Evolutionary conservation across 768 basidiomycete species (phyloP).

Genomic region (Pleurotus ostreatus): DNA sequence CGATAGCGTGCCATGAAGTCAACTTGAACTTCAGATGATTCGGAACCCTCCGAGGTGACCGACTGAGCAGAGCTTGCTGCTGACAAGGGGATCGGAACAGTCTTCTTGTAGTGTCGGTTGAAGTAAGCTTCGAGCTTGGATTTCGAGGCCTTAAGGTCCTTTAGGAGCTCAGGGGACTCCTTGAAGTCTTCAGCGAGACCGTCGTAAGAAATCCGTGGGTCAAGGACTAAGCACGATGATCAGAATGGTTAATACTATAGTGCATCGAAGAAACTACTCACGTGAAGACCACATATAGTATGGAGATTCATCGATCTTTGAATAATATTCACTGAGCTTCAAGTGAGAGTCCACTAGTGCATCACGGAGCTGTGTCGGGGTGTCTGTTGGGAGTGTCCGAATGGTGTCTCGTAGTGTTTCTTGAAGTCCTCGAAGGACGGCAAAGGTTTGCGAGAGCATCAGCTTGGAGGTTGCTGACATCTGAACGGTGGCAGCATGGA

Average conservation of each 20-base stretch:
- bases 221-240: constrained; percentile 21
- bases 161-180: constrained; percentile 15
- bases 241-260: neutral
- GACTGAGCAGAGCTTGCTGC: too few species aligned
- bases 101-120: too few species aligned
- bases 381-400: neutral
- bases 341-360: too few species aligned
- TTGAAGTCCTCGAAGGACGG: neutral
- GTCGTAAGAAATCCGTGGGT: constrained; percentile 25
- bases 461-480: neutral
- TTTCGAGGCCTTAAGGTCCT: constrained; percentile 11
- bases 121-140: too few species aligned
- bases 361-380: too few species aligned
- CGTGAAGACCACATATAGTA: too few species aligned
- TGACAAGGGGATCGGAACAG: too few species aligned
- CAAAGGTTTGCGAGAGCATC: too few species aligned
- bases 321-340: constrained; percentile 24
- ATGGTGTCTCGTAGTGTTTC: neutral
- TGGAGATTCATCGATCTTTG: too few species aligned
- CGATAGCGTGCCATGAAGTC: too few species aligned
- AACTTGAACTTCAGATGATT: too few species aligned
- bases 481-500: constrained; percentile 22
- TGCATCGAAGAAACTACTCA: constrained; percentile 12
- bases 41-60: too few species aligned
- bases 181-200: constrained; percentile 16